These are phyloP conservation scores for Vitellaria paradoxa DNA, from an alignment of 179 eudicot species.

Conservation along the genomic window DNA sequence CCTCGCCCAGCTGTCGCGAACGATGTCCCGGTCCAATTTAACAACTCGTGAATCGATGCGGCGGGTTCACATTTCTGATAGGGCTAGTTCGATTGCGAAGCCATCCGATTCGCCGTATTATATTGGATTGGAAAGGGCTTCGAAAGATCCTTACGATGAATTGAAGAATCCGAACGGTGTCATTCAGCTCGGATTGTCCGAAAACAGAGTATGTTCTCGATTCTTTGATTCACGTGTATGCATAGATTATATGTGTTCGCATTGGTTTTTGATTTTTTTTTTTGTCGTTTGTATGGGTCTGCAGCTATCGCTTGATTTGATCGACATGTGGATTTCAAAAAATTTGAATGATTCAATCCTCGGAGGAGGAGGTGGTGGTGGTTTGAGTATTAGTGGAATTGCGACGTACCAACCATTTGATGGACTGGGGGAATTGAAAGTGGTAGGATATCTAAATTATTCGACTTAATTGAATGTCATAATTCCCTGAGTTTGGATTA, in stretches of 20 bases:
- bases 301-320: constrained; percentile 80
- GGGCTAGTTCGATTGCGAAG: constrained; percentile 47
- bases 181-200: constrained; percentile 76
- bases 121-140: constrained; percentile 48
- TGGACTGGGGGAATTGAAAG: constrained; percentile 69
- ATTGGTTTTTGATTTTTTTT: not conserved
- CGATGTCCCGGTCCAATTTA: constrained; percentile 27
- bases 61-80: constrained; percentile 45
- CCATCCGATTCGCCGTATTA: constrained; percentile 56
- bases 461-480: not conserved
- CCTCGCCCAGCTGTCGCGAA: constrained; percentile 26
- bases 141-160: constrained; percentile 46
- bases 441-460: constrained; percentile 30
- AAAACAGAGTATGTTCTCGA: constrained; percentile 51
- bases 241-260: constrained; percentile 24
- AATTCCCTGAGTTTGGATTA: not conserved
- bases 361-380: constrained; percentile 19
- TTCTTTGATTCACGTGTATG: constrained; percentile 25
- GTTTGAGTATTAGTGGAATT: constrained; percentile 48
- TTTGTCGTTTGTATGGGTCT: constrained; percentile 11
- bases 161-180: constrained; percentile 57
- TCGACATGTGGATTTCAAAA: constrained; percentile 59
- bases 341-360: constrained; percentile 36
- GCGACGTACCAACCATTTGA: constrained; percentile 71
- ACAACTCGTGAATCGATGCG: constrained; percentile 36